Evolutionary conservation across 805 yeast genomes (phyloP), one percentile per base, ranked within the genome.

Genomic region (Candida cerambycidarum): DNA sequence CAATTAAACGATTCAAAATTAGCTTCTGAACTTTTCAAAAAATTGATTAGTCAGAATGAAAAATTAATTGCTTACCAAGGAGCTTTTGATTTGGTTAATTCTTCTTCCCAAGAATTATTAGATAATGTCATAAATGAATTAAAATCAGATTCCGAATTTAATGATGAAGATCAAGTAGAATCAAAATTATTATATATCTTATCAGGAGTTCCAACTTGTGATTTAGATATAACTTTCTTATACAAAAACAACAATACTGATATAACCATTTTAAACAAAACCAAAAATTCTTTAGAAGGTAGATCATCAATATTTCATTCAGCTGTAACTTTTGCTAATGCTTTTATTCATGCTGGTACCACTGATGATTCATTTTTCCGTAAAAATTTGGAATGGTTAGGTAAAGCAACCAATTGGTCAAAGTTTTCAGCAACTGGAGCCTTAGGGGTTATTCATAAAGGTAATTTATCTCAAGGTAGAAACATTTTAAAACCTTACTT

Each of bases 351-450:
- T 63, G 87, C 93, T 29, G 99, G 98, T 44, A 93, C 99, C 11
- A 88, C 98, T 7, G 95, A 87, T 57, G 97, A 93, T 62, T 80
- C 89, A 0, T 93, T 93, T 58, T 85, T 92, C 67, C 78, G 96
- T 61, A 78, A 84, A 33, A 93, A 93, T 59, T 73, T 89, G 57
- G 97, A 92, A 56, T 93, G 98, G 97, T 74, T 93, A 52, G 95
- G 95, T 33, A 88, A 89, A 66, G 97, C 99, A n/a, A 83, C 92
- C 36, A 89, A 92, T 65, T 93, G 99, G 99, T 89, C 97, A 5
- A 93, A 92, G 61, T 93, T 93, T 63, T 82, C 96, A 0, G 97
- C 98, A 2, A 92, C 98, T 11, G 98, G 98, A 7, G 97, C 98
- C 11, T 71, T 93, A 47, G 99, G 99, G 60, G 98, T 92, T 23